Evolutionary conservation across 768 basidiomycete genomes (phyloP), one percentile per base, ranked within the genome.

Genomic region (button mushroom (Agaricus bisporus)): DNA sequence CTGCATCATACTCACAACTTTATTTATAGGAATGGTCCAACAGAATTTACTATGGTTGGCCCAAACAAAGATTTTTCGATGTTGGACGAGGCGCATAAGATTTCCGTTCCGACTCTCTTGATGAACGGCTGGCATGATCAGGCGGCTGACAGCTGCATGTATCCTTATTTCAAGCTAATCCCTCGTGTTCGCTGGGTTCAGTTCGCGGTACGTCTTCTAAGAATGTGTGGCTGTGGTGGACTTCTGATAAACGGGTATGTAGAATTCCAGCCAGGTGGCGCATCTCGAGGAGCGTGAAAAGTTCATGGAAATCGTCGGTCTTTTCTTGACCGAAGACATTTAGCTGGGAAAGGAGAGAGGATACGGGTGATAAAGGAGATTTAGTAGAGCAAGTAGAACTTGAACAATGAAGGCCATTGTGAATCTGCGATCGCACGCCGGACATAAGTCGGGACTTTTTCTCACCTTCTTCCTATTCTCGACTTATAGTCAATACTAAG

Each of bases 21-120:
- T 9, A n/a, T 36, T 39, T 12, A 43, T 48, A 76, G 73, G 70
- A 65, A 65, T n/a, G 71, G 74, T n/a, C 71, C 70, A 14, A 68
- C 67, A 37, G 68, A 68, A 41, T 75, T 74, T 55, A 57, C 62
- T 49, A 63, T 74, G 46, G 67, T 71, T 17, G 65, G 68, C 0
- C 63, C 72, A 0, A 54, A 81, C 41, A 77, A 74, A 59, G 58
- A 64, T 3, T 82, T 79, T 79, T 65, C 69, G 12, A 70, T 78
- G 49, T 51, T 76, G 5, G 69, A 76, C 25, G 66, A 74, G 22
- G 60, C 78, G 6, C 69, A 71, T 57, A 74, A 66, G 6, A 79
- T 79, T 28, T 41, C 56, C 1, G 67, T 65, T 15, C 66, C 72
- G 2, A 74, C 72, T 3, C 65, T 81, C 35, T 41, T 73, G 29